Conservation (phyloP, 78 protist genomes). For the Pigoraptor vietnamica region DNA sequence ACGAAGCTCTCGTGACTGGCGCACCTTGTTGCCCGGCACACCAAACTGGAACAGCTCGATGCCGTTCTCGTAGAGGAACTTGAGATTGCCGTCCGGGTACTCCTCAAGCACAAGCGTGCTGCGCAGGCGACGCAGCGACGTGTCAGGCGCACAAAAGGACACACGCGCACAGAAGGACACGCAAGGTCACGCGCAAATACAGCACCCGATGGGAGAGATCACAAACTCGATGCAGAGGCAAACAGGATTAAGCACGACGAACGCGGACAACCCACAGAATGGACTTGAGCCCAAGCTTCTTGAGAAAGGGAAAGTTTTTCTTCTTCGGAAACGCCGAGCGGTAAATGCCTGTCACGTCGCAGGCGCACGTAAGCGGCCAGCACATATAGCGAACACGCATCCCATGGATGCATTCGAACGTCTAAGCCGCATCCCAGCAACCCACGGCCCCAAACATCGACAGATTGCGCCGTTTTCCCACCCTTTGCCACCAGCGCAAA, state of each 20-base stretch:
- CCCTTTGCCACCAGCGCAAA: not conserved
- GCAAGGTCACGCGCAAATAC: not conserved
- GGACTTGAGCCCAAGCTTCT: conserved; percentile 57
- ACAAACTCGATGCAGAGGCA: no score
- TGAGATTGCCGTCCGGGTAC: conserved; percentile 53
- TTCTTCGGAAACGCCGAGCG: conserved; percentile 76
- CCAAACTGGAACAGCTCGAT: conserved; percentile 61
- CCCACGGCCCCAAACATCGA: not conserved
- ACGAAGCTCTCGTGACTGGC: no score
- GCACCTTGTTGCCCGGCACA: conserved; percentile 71
- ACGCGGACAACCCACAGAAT: conserved; percentile 33
- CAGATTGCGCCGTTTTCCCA: not conserved
- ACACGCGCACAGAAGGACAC: not conserved
- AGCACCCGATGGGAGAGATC: not conserved
- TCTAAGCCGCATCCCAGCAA: no score
- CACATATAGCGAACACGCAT: no score
- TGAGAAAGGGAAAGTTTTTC: conserved; percentile 71
- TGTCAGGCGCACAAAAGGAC: no score
- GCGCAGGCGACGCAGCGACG: no score
- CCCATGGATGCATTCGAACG: no score
- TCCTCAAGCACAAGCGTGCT: conserved; percentile 32
- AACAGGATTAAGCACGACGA: no score
- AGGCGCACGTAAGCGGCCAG: no score
- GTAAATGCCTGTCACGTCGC: conserved; percentile 54
- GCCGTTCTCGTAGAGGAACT: conserved; percentile 49